phyloP scores from a whole-genome alignment of 169 alveolate species.

The Theileria equi region DNA sequence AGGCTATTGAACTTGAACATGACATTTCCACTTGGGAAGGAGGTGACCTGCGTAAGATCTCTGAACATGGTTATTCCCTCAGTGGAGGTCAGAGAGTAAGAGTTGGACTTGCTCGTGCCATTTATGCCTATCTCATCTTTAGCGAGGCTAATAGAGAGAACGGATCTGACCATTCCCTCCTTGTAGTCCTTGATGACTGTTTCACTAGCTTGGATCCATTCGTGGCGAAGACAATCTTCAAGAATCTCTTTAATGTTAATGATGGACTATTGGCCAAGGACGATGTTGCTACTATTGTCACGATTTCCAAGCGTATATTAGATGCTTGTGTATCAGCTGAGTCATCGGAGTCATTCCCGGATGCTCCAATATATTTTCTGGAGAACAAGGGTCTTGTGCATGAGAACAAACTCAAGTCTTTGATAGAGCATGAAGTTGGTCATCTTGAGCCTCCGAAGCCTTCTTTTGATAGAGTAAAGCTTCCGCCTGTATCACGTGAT shows the following conservation, averaged over 20 bases:
- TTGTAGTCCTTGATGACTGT: conserved; percentile 66
- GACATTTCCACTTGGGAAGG: conserved; percentile 50
- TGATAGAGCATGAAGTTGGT: no score
- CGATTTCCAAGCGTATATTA: conserved; percentile 6
- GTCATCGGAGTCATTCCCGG: no score
- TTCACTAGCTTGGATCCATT: conserved; percentile 68
- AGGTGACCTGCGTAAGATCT: conserved; percentile 52
- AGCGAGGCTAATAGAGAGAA: conserved; percentile 43
- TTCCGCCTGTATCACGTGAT: no score
- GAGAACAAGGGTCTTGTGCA: no score
- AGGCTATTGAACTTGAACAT: conserved; percentile 24
- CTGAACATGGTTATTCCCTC: conserved; percentile 61
- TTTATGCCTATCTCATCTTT: conserved; percentile 71
- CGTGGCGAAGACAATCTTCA: conserved; percentile 54
- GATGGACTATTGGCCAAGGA: conserved; percentile 37
- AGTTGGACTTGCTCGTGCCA: conserved; percentile 88
- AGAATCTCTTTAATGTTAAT: conserved; percentile 55
- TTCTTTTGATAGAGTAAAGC: no score
- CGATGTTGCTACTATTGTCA: conserved; percentile 34
- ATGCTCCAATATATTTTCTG: no score
- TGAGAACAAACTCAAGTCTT: no score
- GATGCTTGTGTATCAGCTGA: neutral
- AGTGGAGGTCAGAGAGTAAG: conserved; percentile 92
- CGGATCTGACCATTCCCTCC: conserved; percentile 15
- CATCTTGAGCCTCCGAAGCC: no score